Percentiles rank a stretch among this genome's conserved stretches.
These are phyloP conservation scores for Phylloporus sp. DNA, from an alignment of 768 basidiomycete species.

Conservation along the genomic window DNA sequence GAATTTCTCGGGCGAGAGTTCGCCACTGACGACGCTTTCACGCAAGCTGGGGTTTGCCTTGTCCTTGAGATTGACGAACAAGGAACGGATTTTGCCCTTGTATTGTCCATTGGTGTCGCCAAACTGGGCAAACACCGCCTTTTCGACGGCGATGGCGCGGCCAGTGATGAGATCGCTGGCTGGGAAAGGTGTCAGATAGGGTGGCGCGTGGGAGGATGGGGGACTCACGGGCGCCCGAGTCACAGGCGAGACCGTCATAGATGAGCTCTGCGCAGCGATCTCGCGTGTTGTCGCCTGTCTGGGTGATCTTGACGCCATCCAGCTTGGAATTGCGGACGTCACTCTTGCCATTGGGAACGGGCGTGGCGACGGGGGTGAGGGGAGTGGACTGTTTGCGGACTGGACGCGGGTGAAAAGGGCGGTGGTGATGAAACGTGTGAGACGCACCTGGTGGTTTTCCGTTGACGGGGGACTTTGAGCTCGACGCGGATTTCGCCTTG, in stretches of 20 bases:
- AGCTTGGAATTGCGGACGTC: slow-evolving; percentile 53
- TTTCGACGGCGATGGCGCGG: slow-evolving; percentile 69
- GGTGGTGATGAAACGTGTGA: background rate
- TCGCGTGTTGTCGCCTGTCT: slow-evolving; percentile 66
- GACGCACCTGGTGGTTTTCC: slow-evolving; percentile 37
- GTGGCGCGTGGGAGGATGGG: background rate
- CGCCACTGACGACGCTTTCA: slow-evolving; percentile 81
- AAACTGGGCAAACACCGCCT: slow-evolving; percentile 47
- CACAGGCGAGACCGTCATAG: slow-evolving; percentile 85
- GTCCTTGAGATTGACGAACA: slow-evolving; percentile 94
- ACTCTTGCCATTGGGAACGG: slow-evolving; percentile 30
- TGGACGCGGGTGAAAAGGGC: slow-evolving; percentile 8
- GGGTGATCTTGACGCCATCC: slow-evolving; percentile 60
- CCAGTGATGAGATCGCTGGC: slow-evolving; percentile 64
- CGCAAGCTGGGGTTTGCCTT: slow-evolving; percentile 86
- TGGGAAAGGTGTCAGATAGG: slow-evolving; percentile 25
- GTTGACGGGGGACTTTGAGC: slow-evolving; percentile 12
- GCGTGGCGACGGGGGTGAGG: slow-evolving; percentile 35
- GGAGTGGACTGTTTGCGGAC: slow-evolving; percentile 34
- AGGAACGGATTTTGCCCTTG: slow-evolving; percentile 75
- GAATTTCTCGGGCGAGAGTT: slow-evolving; percentile 63
- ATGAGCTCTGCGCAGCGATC: slow-evolving; percentile 87
- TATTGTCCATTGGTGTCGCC: slow-evolving; percentile 47
- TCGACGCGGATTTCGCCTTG: slow-evolving; percentile 43
- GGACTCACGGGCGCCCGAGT: slow-evolving; percentile 82